Conservation (phyloP, 2,329 filamentous ascomycete species). For the Fusarium buxicola region DNA sequence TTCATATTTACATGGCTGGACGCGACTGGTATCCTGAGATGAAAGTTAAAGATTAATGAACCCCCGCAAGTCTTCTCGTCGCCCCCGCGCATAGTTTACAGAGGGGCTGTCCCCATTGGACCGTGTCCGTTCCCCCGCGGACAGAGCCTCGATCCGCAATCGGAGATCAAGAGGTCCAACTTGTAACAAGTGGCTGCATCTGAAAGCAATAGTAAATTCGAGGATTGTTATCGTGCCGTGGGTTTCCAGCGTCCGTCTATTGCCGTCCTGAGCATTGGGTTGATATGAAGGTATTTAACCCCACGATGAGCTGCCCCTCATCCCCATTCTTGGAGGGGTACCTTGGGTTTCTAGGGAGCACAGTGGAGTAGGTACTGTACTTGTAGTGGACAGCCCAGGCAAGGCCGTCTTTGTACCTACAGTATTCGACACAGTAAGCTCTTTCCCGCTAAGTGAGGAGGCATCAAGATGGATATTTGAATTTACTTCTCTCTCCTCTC, state of each 20-base stretch:
- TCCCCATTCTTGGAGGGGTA: too few species aligned
- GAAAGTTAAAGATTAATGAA: not conserved
- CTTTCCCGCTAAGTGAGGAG: too few species aligned
- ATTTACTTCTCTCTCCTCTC: too few species aligned
- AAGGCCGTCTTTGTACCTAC: too few species aligned
- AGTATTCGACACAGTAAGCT: too few species aligned
- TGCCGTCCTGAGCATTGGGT: not conserved
- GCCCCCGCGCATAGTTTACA: constrained; percentile 33
- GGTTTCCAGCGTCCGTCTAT: constrained; percentile 3
- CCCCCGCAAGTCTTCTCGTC: constrained; percentile 13
- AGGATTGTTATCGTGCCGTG: not conserved
- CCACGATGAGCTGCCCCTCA: not conserved
- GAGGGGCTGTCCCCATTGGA: not conserved
- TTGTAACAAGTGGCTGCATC: not conserved
- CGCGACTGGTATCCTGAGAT: constrained; percentile 3
- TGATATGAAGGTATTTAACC: too few species aligned
- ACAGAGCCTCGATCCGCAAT: constrained; percentile 11
- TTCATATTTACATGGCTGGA: not conserved
- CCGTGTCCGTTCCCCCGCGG: constrained; percentile 12
- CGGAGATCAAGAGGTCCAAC: constrained; percentile 5
- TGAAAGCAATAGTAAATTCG: not conserved
- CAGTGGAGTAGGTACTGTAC: too few species aligned
- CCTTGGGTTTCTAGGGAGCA: too few species aligned
- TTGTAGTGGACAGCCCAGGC: too few species aligned
- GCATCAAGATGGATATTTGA: too few species aligned